phyloP scores from a whole-genome alignment of 495 filamentous ascomycete genomes.

The Xylaria scruposa region DNA sequence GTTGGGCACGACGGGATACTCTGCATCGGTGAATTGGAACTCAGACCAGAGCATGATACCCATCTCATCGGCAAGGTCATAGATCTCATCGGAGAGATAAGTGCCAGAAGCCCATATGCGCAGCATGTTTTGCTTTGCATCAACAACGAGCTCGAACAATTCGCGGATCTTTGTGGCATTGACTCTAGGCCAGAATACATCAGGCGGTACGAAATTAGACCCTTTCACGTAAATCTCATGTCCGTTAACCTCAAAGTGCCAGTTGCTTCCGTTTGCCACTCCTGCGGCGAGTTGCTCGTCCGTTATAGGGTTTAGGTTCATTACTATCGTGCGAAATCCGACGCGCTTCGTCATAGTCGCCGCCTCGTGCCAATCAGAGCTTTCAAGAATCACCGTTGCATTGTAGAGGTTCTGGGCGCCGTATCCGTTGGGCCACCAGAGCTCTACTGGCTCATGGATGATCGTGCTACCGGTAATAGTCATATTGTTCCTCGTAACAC shows the following conservation, averaged over 20 bases:
- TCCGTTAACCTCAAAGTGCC: constrained; percentile 73
- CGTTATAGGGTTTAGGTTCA: constrained; percentile 67
- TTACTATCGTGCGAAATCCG: constrained; percentile 72
- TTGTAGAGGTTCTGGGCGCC: constrained; percentile 68
- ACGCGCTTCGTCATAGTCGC: constrained; percentile 62
- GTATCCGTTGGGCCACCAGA: constrained; percentile 70
- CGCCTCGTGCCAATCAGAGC: constrained; percentile 42
- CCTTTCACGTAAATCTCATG: constrained; percentile 73
- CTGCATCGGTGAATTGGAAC: constrained; percentile 68
- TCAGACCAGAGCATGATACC: constrained; percentile 74
- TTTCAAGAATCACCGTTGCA: constrained; percentile 57
- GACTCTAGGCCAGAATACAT: constrained; percentile 71
- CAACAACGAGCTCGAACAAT: constrained; percentile 62
- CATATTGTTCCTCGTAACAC: constrained; percentile 52
- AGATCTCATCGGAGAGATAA: constrained; percentile 72
- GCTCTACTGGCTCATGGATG: constrained; percentile 55
- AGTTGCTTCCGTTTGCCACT: constrained; percentile 63
- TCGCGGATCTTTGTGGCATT: constrained; percentile 60
- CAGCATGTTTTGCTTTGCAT: constrained; percentile 73
- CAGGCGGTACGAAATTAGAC: constrained; percentile 70
- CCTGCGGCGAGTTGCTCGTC: constrained; percentile 62
- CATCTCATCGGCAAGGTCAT: constrained; percentile 69
- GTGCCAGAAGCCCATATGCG: constrained; percentile 70
- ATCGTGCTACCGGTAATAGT: constrained; percentile 59
- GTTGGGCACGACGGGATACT: constrained; percentile 63